Percentiles rank a stretch among this genome's conserved stretches.
Conservation (phyloP, 371 early-diverging fungal genomes). For the Phascolomyces articulosus region DNA sequence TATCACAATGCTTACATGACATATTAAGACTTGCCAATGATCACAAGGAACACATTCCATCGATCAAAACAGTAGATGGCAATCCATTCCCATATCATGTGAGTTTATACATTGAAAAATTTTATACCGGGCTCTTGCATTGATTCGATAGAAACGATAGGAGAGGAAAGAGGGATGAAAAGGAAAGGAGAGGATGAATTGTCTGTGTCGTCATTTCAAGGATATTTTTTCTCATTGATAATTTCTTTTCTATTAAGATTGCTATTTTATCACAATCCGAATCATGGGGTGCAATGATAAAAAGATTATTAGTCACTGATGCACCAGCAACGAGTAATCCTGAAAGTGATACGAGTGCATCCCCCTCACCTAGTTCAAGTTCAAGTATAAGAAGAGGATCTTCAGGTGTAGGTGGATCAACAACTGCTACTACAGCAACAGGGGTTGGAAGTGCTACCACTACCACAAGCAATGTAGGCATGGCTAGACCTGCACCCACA, state of each 20-base stretch:
- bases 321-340: conserved; percentile 20
- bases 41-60: conserved; percentile 89
- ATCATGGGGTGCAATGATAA: conserved; percentile 49
- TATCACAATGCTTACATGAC: conserved; percentile 53
- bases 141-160: no score
- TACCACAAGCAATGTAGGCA: background rate
- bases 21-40: conserved; percentile 78
- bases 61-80: conserved; percentile 77
- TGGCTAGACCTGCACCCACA: background rate
- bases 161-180: background rate
- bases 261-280: conserved; percentile 42
- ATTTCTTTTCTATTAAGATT: no score
- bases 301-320: conserved; percentile 43
- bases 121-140: no score
- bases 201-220: no score
- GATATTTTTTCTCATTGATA: no score
- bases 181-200: no score
- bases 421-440: background rate
- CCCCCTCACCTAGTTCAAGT: conserved; percentile 1
- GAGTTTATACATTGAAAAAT: conserved; percentile 3
- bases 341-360: background rate
- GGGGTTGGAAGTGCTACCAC: background rate
- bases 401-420: background rate
- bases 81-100: conserved; percentile 91
- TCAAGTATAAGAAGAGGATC: conserved; percentile 3